Evolutionary conservation across 176 grass and related monocot genomes (phyloP).

Genomic region (Triticum dicoccoides): DNA sequence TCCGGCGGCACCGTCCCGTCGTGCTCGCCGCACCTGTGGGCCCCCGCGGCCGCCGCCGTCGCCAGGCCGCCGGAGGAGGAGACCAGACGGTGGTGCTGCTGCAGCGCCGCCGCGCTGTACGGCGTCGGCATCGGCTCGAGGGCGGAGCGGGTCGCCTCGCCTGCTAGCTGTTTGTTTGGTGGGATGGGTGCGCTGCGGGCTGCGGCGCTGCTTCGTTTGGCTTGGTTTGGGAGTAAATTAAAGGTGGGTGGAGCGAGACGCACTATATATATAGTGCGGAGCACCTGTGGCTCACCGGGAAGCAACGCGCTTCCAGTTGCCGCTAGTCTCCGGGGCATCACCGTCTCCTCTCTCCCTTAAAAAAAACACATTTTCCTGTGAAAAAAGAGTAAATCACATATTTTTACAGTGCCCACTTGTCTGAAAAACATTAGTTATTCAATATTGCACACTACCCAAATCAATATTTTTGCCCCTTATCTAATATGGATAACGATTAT

Average conservation of each 20-base stretch:
- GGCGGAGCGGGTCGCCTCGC: not conserved
- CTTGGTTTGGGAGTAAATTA: not conserved
- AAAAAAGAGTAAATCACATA: no score
- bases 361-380: no score
- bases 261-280: not conserved
- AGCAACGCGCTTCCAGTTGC: no score
- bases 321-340: no score
- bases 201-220: not conserved
- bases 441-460: no score
- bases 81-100: constrained; percentile 20
- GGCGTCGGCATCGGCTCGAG: constrained; percentile 43
- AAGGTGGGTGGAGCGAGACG: not conserved
- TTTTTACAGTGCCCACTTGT: no score
- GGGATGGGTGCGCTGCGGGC: not conserved
- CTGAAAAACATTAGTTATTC: no score
- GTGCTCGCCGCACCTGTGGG: constrained; percentile 32
- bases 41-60: no score
- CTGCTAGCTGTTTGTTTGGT: no score
- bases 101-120: constrained; percentile 33
- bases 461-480: no score
- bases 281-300: not conserved
- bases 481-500: no score
- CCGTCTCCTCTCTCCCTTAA: no score
- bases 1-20: constrained; percentile 40
- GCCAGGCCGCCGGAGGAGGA: not conserved